Evolutionary conservation across 768 basidiomycete genomes (phyloP).

Genomic region (Pleurotus sapidus): DNA sequence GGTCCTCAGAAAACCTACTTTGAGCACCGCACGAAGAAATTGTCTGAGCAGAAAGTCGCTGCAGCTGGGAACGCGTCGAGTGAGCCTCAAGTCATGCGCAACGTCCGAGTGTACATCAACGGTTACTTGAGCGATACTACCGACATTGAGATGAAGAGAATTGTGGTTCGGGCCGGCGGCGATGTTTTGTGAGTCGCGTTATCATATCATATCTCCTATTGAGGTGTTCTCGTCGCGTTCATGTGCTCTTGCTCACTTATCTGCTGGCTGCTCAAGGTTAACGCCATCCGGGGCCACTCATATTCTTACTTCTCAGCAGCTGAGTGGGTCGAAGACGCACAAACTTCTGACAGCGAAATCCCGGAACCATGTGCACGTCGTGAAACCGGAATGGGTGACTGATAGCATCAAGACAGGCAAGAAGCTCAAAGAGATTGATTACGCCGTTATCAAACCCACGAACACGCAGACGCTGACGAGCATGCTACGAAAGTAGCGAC

Average conservation of each 20-base stretch:
- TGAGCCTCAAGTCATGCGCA: slow-evolving; percentile 30
- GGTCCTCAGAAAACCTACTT: slow-evolving; percentile 31
- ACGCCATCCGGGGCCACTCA: slow-evolving; percentile 69
- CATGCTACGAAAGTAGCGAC: slow-evolving; percentile 24
- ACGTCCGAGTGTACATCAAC: slow-evolving; percentile 64
- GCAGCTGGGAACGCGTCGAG: slow-evolving; percentile 13
- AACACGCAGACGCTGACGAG: slow-evolving; percentile 34
- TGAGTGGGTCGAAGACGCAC: slow-evolving; percentile 73
- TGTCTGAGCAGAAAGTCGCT: slow-evolving; percentile 28
- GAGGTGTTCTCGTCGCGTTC: not conserved
- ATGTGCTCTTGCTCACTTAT: slow-evolving; percentile 2
- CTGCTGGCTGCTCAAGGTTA: slow-evolving; percentile 32
- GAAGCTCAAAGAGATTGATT: slow-evolving; percentile 58
- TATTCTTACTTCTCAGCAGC: slow-evolving; percentile 68
- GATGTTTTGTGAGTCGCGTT: slow-evolving; percentile 49
- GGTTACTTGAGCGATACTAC: slow-evolving; percentile 72
- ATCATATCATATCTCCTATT: not conserved
- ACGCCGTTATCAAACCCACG: slow-evolving; percentile 42
- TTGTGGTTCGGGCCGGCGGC: slow-evolving; percentile 68
- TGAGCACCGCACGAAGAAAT: slow-evolving; percentile 43
- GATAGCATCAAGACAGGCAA: slow-evolving; percentile 65
- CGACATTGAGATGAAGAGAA: slow-evolving; percentile 75
- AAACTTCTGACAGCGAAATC: slow-evolving; percentile 52
- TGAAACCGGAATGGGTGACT: slow-evolving; percentile 72
- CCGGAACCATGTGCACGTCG: slow-evolving; percentile 52